Percentiles rank a stretch among this genome's conserved stretches.
These are phyloP conservation scores for Boletus speciosus DNA, from an alignment of 768 basidiomycete species.

Conservation along the genomic window DNA sequence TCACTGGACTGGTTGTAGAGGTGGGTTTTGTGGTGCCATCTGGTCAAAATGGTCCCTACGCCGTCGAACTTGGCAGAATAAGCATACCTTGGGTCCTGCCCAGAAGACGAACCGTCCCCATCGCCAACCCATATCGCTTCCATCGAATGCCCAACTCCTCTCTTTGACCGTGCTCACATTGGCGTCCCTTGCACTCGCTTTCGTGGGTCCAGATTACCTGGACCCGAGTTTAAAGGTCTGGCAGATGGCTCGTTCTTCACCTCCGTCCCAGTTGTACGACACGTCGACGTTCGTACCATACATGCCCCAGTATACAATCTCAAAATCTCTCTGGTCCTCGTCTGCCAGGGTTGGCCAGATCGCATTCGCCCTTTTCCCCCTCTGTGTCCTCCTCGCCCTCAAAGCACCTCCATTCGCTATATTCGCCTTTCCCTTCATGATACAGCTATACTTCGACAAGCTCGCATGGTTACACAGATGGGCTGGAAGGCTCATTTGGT, in stretches of 20 bases:
- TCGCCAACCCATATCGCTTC: slow-evolving; percentile 45
- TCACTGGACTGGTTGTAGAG: slow-evolving; percentile 41
- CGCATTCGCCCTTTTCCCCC: slow-evolving; percentile 67
- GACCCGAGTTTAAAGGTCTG: slow-evolving; percentile 46
- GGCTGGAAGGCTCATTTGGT: slow-evolving; percentile 68
- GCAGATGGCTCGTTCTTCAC: slow-evolving; percentile 32
- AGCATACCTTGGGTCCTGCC: slow-evolving; percentile 37
- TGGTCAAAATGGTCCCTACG: slow-evolving; percentile 61
- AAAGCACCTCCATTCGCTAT: slow-evolving; percentile 71
- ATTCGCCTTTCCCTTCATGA: slow-evolving; percentile 58
- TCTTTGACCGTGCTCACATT: slow-evolving; percentile 43
- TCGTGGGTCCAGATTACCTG: slow-evolving; percentile 70
- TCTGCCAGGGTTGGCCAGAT: slow-evolving; percentile 66
- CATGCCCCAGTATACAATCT: slow-evolving; percentile 56
- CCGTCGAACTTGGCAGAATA: slow-evolving; percentile 55
- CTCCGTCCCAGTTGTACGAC: slow-evolving; percentile 30
- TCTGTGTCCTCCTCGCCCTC: slow-evolving; percentile 67
- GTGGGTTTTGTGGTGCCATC: slow-evolving; percentile 44
- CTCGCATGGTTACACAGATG: slow-evolving; percentile 69
- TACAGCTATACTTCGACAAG: slow-evolving; percentile 73
- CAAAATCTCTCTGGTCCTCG: slow-evolving; percentile 69
- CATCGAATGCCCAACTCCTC: slow-evolving; percentile 64
- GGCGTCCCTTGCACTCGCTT: slow-evolving; percentile 43
- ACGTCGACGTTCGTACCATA: slow-evolving; percentile 35
- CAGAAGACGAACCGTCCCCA: slow-evolving; percentile 32